phyloP scores from a whole-genome alignment of 2,329 filamentous ascomycete genomes.

The Nectriaceae sp. region DNA sequence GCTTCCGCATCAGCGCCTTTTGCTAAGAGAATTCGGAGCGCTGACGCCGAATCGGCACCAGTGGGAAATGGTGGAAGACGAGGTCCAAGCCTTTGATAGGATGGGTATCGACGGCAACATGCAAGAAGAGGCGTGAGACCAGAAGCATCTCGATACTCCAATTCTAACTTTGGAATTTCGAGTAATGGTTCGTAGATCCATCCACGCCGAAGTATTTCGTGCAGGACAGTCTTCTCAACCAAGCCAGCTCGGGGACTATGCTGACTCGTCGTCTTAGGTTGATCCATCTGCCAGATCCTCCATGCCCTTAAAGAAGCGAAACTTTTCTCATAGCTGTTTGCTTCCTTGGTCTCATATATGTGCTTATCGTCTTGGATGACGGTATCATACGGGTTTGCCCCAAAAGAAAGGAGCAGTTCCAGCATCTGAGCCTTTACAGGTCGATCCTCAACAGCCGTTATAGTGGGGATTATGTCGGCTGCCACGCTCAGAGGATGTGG shows the following conservation, averaged over 20 bases:
- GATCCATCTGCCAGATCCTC: not conserved
- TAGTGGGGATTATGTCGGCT: not conserved
- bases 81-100: too few relatives aligned
- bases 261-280: not conserved
- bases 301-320: too few relatives aligned
- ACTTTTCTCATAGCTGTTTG: not conserved
- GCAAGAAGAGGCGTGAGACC: conserved; percentile 16
- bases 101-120: conserved; percentile 2
- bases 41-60: not conserved
- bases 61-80: too few relatives aligned
- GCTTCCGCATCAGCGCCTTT: conserved; percentile 14
- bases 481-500: not conserved
- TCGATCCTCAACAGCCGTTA: not conserved
- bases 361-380: not conserved
- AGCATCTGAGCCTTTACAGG: not conserved
- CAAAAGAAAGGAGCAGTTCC: not conserved
- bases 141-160: conserved; percentile 10
- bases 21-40: conserved; percentile 5
- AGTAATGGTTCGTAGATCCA: conserved; percentile 11
- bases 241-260: not conserved
- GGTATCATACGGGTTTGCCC: not conserved
- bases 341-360: not conserved
- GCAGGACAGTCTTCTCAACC: conserved; percentile 8
- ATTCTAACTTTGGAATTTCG: conserved; percentile 10
- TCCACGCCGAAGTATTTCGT: conserved; percentile 9